Base-by-base conservation (phyloP, 179 eudicot species). In the Spergularia azorica region DNA sequence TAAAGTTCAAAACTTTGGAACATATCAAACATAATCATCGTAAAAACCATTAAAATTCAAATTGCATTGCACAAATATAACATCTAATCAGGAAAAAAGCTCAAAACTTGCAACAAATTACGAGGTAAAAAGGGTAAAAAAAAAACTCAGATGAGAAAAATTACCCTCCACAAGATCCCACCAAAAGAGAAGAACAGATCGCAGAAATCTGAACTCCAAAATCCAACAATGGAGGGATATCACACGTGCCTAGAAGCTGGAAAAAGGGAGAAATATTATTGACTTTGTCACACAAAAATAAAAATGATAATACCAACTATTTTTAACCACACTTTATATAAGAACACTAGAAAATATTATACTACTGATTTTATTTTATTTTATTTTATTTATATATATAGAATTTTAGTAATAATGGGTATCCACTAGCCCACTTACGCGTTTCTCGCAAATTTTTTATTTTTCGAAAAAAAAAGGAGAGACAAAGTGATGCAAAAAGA, bases 101-200 rank as follows among this genome's bases (percentile, higher is more conserved):
- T 65, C 52, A 10, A 65, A 63, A 46, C 16, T 6, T 43, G 18
- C 38, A 21, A 18, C 17, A 56, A 61, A 73, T 13, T 9, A 50
- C 1, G 20, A 50, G 11, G 5, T 20, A 50, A 11, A 69, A 36
- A 16, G 21, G 38, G 26, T 2, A 0, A 50, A 10, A 51, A 39
- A 18, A 70, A 51, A 46, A 59, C 63, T 41, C 60, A 78, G 79
- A 78, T 70, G 48, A 52, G 57, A 38, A 78, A 36, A 56, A 78
- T 76, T 32, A 63, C 74, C 82, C 84, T 74, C 64, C 32, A 36
- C 39, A 56, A 74, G 75, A 78, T 82, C 76, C 84, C 79, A 78
- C 80, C 73, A 76, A 63, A 70, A 67, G 46, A 62, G 48, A 21
- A 62, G 48, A 38, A 61, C 12, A 77, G 48, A 63, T 36, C 67